Evolutionary conservation across 352 stramenopile species (phyloP), one percentile per base, ranked within the genome.

Genomic region (Pythium phragmitis): DNA sequence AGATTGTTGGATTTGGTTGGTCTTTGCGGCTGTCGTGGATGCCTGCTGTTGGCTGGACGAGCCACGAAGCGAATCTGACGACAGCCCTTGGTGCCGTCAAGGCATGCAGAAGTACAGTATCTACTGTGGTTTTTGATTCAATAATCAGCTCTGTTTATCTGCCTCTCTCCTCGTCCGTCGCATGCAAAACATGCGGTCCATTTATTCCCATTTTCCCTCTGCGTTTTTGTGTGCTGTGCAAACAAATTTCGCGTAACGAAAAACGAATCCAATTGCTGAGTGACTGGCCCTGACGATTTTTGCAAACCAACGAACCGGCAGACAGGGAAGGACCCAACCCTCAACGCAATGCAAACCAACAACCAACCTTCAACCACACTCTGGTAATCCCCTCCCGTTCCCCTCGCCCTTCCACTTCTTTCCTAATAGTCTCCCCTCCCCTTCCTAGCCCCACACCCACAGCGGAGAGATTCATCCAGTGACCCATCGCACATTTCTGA

Each of bases 31-130:
- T 41, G 50, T 45, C 16, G 36, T 30, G 6, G 13, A 9, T 17
- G 2, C 14, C 7, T 14, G 14, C 16, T 16, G 50, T 43, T 45
- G 50, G 50, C 52, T 59, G 52, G 52, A 59, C 37, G 52, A 59
- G 50, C 28, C 50, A 45, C 14, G 21, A 16, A 60, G 16, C 43
- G 42, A 61, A 61, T 61, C 55, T 61, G 55, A 19, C 55, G 55
- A 45, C 55, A 61, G 55, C 26, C 28, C 3, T n/a, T 7, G 23
- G 37, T 60, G 36, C 47, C 47, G 47, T 53, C 47, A 53, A 42
- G 13, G 47, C 23, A 36, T 39, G 11, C 23, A 16, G 9, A 12
- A 21, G 21, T 21, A 21, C 21, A 21, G 21, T 21, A 21, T 21
- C 0, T 21, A 21, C 21, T 21, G 21, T 21, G 37, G 2, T 30